Percentiles rank a stretch among this genome's conserved stretches.
phyloP scores from a whole-genome alignment of 1,284 basidiomycete genomes.

The Malassezia caprae region DNA sequence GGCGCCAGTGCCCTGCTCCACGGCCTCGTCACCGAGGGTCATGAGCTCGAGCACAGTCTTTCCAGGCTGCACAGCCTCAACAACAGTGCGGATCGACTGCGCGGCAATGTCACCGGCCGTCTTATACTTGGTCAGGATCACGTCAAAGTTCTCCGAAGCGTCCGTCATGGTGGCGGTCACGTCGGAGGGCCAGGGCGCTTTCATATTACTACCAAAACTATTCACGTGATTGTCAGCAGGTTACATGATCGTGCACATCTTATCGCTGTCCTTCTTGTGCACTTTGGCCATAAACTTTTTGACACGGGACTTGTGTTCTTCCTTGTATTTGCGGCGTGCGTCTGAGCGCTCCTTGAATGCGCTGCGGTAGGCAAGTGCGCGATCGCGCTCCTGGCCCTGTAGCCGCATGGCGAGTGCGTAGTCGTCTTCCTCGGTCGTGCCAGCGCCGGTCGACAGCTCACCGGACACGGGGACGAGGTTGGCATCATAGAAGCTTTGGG shows the following conservation, averaged over 20 bases:
- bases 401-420: slow-evolving; percentile 12
- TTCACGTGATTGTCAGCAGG: background rate
- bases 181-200: background rate
- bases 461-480: slow-evolving; percentile 2
- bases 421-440: slow-evolving; percentile 1
- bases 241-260: slow-evolving; percentile 7
- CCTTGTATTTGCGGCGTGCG: background rate
- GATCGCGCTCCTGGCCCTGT: slow-evolving; percentile 15
- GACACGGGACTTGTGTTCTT: background rate
- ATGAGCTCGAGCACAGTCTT: slow-evolving; percentile 83
- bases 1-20: slow-evolving; percentile 70
- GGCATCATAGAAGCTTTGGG: slow-evolving; percentile 7
- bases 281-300: slow-evolving; percentile 9
- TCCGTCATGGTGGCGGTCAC: slow-evolving; percentile 14
- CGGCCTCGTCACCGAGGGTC: slow-evolving; percentile 78
- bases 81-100: slow-evolving; percentile 66
- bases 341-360: background rate
- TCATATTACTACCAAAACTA: background rate
- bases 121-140: slow-evolving; percentile 54
- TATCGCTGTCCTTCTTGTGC: background rate
- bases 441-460: background rate
- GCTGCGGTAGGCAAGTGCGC: slow-evolving; percentile 11
- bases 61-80: slow-evolving; percentile 55
- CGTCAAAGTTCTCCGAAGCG: slow-evolving; percentile 33
- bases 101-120: slow-evolving; percentile 80